A percentile compares a stretch with the other conserved stretches of the same genome.
Evolutionary conservation across 2,329 filamentous ascomycete genomes (phyloP).

Genomic region (Cladophialophora exuberans): DNA sequence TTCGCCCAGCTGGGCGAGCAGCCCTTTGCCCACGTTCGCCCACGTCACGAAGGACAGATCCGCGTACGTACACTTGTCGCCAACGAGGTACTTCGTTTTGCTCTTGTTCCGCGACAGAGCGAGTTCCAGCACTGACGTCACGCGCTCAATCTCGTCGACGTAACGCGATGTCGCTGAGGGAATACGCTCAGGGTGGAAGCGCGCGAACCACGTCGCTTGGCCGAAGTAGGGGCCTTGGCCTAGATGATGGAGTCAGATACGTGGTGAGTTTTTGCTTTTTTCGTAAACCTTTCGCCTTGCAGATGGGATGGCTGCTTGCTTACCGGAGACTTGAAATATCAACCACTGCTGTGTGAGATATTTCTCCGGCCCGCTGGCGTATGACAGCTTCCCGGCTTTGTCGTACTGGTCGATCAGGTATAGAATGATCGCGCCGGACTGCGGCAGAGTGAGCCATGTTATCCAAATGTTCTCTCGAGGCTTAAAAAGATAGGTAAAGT

Average conservation of each 20-base stretch:
- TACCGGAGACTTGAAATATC: constrained; percentile 44
- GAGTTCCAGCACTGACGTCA: constrained; percentile 49
- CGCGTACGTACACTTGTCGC: constrained; percentile 47
- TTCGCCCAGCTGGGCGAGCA: neutral
- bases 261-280: neutral
- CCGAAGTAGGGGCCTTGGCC: constrained; percentile 51
- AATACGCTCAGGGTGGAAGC: constrained; percentile 48
- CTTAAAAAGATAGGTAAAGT: neutral
- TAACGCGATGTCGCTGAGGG: constrained; percentile 49
- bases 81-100: constrained; percentile 43
- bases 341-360: constrained; percentile 49
- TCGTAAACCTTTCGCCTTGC: neutral
- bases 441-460: neutral
- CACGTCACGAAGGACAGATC: constrained; percentile 35
- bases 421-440: neutral
- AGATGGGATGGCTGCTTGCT: neutral
- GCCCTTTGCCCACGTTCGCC: neutral
- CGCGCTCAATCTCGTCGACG: constrained; percentile 48
- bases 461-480: neutral
- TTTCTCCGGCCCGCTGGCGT: constrained; percentile 38
- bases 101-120: constrained; percentile 38
- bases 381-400: constrained; percentile 42
- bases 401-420: constrained; percentile 38
- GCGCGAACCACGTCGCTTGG: constrained; percentile 48
- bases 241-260: neutral